A percentile compares a stretch with the other conserved stretches of the same genome.
Evolutionary conservation across 139 green algal species (phyloP).

Genomic region (Chlamydomonas asymmetrica): DNA sequence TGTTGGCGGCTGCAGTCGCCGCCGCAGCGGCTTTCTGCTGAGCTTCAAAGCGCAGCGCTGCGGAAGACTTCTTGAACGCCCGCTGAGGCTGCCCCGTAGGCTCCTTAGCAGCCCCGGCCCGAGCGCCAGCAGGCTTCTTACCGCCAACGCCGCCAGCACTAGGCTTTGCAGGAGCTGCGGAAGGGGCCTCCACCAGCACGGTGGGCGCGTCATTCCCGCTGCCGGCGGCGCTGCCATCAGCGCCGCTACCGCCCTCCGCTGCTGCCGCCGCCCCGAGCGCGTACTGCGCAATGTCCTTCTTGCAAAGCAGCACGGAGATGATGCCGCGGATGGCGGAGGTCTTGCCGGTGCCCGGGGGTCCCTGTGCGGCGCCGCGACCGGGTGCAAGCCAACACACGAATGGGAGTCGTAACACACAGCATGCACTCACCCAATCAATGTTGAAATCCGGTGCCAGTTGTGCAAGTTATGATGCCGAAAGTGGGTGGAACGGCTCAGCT

Average conservation of each 20-base stretch:
- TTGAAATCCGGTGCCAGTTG: not conserved
- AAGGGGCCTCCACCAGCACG: too few species aligned
- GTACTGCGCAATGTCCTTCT: not conserved
- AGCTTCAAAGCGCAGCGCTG: constrained; percentile 6
- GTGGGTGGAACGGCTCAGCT: not conserved
- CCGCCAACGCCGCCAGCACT: not conserved
- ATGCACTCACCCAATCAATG: not conserved
- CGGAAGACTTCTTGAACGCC: constrained; percentile 22
- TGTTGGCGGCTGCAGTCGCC: too few species aligned
- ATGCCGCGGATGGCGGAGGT: constrained; percentile 63
- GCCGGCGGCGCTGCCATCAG: not conserved
- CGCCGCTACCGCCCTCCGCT: not conserved
- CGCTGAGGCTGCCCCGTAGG: not conserved
- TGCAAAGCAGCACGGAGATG: constrained; percentile 56
- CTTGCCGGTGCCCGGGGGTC: constrained; percentile 74
- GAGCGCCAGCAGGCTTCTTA: not conserved
- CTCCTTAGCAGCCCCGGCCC: not conserved
- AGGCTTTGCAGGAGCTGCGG: too few species aligned
- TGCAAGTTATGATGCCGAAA: not conserved
- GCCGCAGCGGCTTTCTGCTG: too few species aligned
- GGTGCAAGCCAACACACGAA: not conserved
- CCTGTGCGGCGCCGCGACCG: constrained; percentile 27
- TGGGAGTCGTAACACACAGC: not conserved
- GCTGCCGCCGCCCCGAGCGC: not conserved
- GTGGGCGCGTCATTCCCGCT: too few species aligned